Evolutionary conservation across 202 grass and related monocot species (phyloP), one percentile per base, ranked within the genome.

Genomic region (Dendrocalamus latiflorus): DNA sequence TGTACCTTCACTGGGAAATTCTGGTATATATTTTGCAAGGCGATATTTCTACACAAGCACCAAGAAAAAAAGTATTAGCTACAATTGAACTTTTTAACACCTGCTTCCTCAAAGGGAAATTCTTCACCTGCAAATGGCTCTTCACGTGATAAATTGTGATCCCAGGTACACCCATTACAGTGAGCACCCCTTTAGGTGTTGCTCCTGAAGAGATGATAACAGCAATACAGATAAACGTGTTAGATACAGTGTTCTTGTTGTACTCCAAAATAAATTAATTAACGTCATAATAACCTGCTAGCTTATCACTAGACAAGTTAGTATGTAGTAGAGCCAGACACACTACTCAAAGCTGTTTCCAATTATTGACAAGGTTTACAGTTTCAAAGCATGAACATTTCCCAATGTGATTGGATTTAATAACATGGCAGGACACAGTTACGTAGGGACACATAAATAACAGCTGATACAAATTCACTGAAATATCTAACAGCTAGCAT

Each of bases 71-170:
- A 83, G 8, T 53, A 72, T 91, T 48, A 91, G 72, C 33, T 80
- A 80, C 28, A 42, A 36, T 9, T 22, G 37, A 75, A 50, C 17
- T 39, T 50, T 80, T 67, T 20, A 33, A 65, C 24, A 50, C 39
- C 44, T 53, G 20, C 85, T 53, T 64, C 55, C 54, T 69, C 41
- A 63, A 41, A 81, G 54, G 36, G 24, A 74, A 57, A 55, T 12
- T 30, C 39, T 45, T 44, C 86, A 98, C 95, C 90, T 98, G 95
- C 84, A 98, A 85, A 88, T 98, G 95, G 69, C 95, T 98, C 62
- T 98, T 98, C 55, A 98, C 95, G 25, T 98, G 95, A 88, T 98
- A 98, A 77, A 98, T 98, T 25, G 92, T 98, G 77, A 98, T 98
- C 54, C 95, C 92, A 28, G 95, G 95, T 56, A 98, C 95, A 74